A percentile compares a stretch with the other conserved stretches of the same genome.
phyloP scores from a whole-genome alignment of 441 rosid species.

The Kokia cookei region DNA sequence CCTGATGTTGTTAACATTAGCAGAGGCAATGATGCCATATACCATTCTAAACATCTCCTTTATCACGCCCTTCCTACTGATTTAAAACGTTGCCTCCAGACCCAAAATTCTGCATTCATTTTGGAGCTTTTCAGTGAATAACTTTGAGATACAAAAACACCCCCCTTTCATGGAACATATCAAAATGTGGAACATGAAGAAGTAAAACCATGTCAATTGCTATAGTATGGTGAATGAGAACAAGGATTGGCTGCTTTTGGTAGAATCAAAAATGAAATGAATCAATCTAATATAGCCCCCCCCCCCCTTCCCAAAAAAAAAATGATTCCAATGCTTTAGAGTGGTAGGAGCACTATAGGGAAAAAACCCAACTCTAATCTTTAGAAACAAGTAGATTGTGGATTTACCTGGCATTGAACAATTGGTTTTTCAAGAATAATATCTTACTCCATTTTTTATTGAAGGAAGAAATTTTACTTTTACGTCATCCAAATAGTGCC shows the following conservation, averaged over 20 bases:
- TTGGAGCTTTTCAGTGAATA: neutral
- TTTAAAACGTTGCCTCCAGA: neutral
- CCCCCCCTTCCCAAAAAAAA: neutral
- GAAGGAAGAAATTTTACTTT: constrained; percentile 21
- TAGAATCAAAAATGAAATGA: neutral
- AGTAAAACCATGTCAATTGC: neutral
- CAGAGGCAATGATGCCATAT: neutral
- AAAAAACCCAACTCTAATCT: neutral
- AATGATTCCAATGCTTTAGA: neutral
- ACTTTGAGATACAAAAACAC: neutral
- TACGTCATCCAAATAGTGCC: constrained; percentile 33
- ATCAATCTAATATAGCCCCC: neutral
- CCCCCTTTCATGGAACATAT: neutral
- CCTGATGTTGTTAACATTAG: neutral
- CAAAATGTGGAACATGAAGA: neutral
- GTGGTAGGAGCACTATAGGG: neutral
- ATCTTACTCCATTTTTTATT: constrained; percentile 25
- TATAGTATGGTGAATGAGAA: no score
- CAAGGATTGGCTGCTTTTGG: neutral
- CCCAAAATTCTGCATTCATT: neutral
- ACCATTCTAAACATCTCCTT: neutral
- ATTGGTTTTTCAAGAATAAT: constrained; percentile 15
- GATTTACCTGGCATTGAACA: constrained; percentile 5
- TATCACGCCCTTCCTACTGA: constrained; percentile 25
- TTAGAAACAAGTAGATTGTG: neutral